Evolutionary conservation across 2,329 filamentous ascomycete species (phyloP).

Genomic region (Penicillium sumatraense): DNA sequence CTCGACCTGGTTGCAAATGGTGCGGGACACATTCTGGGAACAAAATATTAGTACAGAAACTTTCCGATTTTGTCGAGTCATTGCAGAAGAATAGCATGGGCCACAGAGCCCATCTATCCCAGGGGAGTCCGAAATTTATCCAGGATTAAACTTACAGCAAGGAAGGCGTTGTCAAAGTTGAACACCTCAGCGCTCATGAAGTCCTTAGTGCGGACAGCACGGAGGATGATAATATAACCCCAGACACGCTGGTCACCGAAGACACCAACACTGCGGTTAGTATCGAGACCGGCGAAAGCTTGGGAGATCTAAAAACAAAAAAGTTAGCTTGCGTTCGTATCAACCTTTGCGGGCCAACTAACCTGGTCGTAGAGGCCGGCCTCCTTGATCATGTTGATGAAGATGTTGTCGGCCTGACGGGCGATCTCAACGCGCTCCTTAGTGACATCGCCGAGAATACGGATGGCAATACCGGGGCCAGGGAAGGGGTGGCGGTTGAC

Average conservation of each 20-base stretch:
- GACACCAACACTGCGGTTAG: conserved; percentile 60
- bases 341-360: neutral
- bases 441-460: conserved; percentile 84
- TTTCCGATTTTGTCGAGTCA: no score
- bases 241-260: conserved; percentile 68
- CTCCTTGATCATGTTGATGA: conserved; percentile 51
- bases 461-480: conserved; percentile 73
- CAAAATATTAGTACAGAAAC: no score
- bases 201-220: conserved; percentile 62
- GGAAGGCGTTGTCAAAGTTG: conserved; percentile 61
- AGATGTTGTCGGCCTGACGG: conserved; percentile 51
- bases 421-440: conserved; percentile 78
- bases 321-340: neutral
- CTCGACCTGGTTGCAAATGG: conserved; percentile 72
- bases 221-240: conserved; percentile 47
- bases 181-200: conserved; percentile 71
- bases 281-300: conserved; percentile 71
- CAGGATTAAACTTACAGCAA: conserved; percentile 60
- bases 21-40: conserved; percentile 49
- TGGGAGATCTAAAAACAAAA: conserved; percentile 44
- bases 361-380: conserved; percentile 54
- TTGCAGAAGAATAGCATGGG: no score
- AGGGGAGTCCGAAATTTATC: no score
- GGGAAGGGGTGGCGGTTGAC: conserved; percentile 75
- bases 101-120: no score